phyloP scores from a whole-genome alignment of 2,329 filamentous ascomycete genomes.

The Ceratocystis diversiconidia region DNA sequence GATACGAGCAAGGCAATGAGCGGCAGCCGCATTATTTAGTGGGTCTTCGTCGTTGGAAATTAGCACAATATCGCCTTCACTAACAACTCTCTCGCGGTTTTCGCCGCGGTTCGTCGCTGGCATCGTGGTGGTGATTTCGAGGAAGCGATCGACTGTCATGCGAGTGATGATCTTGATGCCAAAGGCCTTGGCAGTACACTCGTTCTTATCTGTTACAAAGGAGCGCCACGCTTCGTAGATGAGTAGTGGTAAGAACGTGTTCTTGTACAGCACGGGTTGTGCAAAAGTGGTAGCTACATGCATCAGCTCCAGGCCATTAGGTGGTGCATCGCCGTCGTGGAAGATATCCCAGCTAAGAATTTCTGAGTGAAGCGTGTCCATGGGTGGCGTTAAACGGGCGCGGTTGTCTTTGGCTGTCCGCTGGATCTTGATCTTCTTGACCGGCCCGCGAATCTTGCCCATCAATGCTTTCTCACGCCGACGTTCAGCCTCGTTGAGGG shows the following conservation, averaged over 20 bases:
- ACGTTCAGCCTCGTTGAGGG: slow-evolving; percentile 34
- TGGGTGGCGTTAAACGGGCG: slow-evolving; percentile 76
- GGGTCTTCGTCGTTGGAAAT: slow-evolving; percentile 63
- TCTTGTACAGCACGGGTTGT: slow-evolving; percentile 66
- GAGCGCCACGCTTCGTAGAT: slow-evolving; percentile 92
- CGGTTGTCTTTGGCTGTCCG: slow-evolving; percentile 88
- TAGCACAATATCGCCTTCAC: slow-evolving; percentile 79
- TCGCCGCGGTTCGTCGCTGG: slow-evolving; percentile 30
- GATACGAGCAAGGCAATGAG: slow-evolving; percentile 77
- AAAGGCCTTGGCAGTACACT: slow-evolving; percentile 65
- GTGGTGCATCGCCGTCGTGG: slow-evolving; percentile 73
- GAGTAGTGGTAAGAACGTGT: slow-evolving; percentile 79
- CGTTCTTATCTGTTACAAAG: slow-evolving; percentile 79
- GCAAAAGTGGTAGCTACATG: slow-evolving; percentile 65
- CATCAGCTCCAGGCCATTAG: slow-evolving; percentile 57
- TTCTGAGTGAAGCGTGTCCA: slow-evolving; percentile 68
- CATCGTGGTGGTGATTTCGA: slow-evolving; percentile 81
- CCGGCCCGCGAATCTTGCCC: slow-evolving; percentile 50
- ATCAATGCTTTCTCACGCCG: slow-evolving; percentile 35
- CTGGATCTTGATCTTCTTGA: slow-evolving; percentile 68
- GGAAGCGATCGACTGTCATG: slow-evolving; percentile 79
- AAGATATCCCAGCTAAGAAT: slow-evolving; percentile 95
- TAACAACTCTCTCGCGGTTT: slow-evolving; percentile 47
- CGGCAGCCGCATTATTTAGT: slow-evolving; percentile 46
- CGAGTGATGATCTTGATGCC: slow-evolving; percentile 79